A percentile compares a stretch with the other conserved stretches of the same genome.
Evolutionary conservation across 805 yeast genomes (phyloP).

Genomic region (Jamesozyma hellenica): DNA sequence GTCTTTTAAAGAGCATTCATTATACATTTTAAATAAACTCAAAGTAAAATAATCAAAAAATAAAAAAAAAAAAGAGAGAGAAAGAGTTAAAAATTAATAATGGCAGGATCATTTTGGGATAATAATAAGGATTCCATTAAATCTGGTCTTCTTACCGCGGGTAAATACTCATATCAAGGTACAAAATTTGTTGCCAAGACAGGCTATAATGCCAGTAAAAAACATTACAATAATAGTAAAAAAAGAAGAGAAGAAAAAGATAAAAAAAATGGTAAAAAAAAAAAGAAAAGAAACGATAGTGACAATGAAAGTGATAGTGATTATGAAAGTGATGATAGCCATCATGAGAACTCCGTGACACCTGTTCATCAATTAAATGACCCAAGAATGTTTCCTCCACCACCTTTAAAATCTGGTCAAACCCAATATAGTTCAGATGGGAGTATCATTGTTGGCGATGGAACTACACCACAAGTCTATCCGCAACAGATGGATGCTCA

Average conservation of each 20-base stretch:
- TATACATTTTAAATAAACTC: too few species aligned
- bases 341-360: slow-evolving; percentile 1
- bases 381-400: slow-evolving; percentile 28
- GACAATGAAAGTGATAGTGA: slow-evolving; percentile 8
- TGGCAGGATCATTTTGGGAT: slow-evolving; percentile 35
- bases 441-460: slow-evolving; percentile 3
- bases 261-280: slow-evolving; percentile 1
- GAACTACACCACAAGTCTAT: slow-evolving; percentile 2
- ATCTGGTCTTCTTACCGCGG: slow-evolving; percentile 30
- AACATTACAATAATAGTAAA: slow-evolving; percentile 20
- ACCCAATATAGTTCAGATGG: slow-evolving; percentile 24
- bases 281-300: slow-evolving; percentile 9
- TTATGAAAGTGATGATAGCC: slow-evolving; percentile 13
- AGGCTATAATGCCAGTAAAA: slow-evolving; percentile 33
- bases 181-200: slow-evolving; percentile 34
- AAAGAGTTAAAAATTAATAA: too few species aligned
- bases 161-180: slow-evolving; percentile 31
- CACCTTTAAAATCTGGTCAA: slow-evolving; percentile 34
- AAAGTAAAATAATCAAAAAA: neutral
- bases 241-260: slow-evolving; percentile 7
- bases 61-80: too few species aligned
- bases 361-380: slow-evolving; percentile 7
- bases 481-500: neutral
- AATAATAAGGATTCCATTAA: slow-evolving; percentile 33
- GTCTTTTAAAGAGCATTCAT: too few species aligned